Evolutionary conservation across 2,329 filamentous ascomycete genomes (phyloP), one percentile per base, ranked within the genome.

Genomic region (Sarocladiaceae sp.): DNA sequence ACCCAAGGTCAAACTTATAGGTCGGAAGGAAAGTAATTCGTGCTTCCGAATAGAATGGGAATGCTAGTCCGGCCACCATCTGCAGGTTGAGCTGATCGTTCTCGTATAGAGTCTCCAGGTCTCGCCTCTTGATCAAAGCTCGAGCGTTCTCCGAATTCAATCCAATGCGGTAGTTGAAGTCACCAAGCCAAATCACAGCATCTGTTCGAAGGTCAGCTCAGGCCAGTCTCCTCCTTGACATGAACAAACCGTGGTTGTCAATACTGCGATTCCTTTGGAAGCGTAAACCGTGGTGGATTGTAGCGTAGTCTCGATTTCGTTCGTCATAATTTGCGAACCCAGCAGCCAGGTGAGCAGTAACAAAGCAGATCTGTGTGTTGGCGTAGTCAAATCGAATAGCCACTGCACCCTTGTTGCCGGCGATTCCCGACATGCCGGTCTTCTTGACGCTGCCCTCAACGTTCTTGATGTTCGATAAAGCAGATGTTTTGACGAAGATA

Each of bases 111-210:
- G 79, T 85, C 52, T 87, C 88, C 11, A 96, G 75, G 62, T 97
- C 87, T 23, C 81, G 76, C 52, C 80, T 78, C 60, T 86, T 80
- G 52, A 96, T 83, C 10, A 96, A 73, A 28, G 84, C 80, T 58
- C 88, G 86, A 7, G 90, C 89, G 54, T 79, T 84, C 35, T 96
- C 90, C 57, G 90, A 84, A 40, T 79, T 80, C 53, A 97, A 77
- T 1, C 92, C 93, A 60, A 99, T 96, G 17, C 94, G 87, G 69
- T 99, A 99, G 65, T 99, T 99, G 75, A 99, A 99, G 67, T 99
- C 94, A 4, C 94, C 94, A 37, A 97, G 79, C 93, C 94, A 99
- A 51, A 97, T 86, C 31, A 97, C 86, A 20, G 88, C 79, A 59
- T 86, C 82, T 79, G 40, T 23, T 31, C 13, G 15, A 25, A 39